Percentiles rank a stretch among this genome's conserved stretches.
Conservation (phyloP, 805 yeast genomes). For the Barnettozyma wickerhamii region DNA sequence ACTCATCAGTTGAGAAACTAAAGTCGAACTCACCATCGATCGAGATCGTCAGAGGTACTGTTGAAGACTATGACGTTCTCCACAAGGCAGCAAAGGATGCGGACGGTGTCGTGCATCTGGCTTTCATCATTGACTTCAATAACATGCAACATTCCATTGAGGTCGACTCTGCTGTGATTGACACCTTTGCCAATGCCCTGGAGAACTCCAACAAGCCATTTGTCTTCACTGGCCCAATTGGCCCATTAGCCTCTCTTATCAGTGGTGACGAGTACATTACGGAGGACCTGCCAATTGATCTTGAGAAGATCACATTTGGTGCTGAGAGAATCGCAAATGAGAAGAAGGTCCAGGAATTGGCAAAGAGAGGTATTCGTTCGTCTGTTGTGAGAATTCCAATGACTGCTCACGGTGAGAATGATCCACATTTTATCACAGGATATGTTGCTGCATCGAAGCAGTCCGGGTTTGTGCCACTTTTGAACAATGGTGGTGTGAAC, state of each 20-base stretch:
- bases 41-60: conserved; percentile 28
- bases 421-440: conserved; percentile 24
- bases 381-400: conserved; percentile 24
- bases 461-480: conserved; percentile 28
- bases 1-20: conserved; percentile 26
- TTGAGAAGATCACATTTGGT: background rate
- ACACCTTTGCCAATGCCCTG: conserved; percentile 26
- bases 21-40: conserved; percentile 20
- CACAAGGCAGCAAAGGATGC: conserved; percentile 24
- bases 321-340: conserved; percentile 16
- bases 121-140: conserved; percentile 32
- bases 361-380: conserved; percentile 26
- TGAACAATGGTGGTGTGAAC: conserved; percentile 15
- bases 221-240: conserved; percentile 15
- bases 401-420: conserved; percentile 31
- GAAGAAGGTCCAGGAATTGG: conserved; percentile 12
- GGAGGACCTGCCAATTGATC: background rate
- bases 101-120: conserved; percentile 36
- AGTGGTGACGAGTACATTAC: background rate
- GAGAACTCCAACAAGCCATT: conserved; percentile 29
- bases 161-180: background rate
- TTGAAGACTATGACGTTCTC: conserved; percentile 27
- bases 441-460: conserved; percentile 28
- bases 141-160: conserved; percentile 23
- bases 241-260: conserved; percentile 2